Base-by-base conservation (phyloP, 345 rosid species). In the Rubroshorea leprosula region DNA sequence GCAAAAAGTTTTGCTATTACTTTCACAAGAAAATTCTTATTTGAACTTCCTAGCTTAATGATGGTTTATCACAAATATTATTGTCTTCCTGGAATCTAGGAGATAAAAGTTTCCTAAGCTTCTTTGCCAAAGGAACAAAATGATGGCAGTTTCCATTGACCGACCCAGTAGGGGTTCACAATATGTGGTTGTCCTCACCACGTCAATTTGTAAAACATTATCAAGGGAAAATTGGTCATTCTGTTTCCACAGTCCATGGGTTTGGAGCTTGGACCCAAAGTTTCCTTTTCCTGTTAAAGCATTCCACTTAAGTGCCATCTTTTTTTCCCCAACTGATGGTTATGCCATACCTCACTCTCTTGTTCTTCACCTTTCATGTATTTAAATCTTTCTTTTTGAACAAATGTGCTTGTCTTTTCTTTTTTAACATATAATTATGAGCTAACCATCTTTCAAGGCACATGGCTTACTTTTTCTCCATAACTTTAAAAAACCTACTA, bases 361-460 rank as follows among this genome's bases (percentile, higher is more conserved):
- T 48, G 14, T 23, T 27, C 27, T 58, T 58, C 13, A 46, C 26
- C 52, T 22, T 46, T 15, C 21, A 52, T 29, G 27, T 9, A 17
- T 46, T 21, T 39, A 20, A 14, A 26, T 48, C 29, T 5, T 46
- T 48, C 13, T 8, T 48, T 48, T 44, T 5, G 15, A 49, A 29
- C 29, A 59, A 16, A 11, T 59, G 19, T 25, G 18, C 16, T 4
- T 19, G 21, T 9, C 46, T 22, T 15, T 59, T 46, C 49, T 39
- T 47, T 59, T 57, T 59, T 59, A 26, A 20, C 18, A 51, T 20
- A 57, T 58, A 25, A 54, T 58, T 46, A 45, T 23, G 51, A 45
- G 23, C 12, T 26, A 20, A 12, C 47, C 14, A 10, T 15, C 65
- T 39, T 43, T 49, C 44, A 27, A 53, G 31, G 38, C 13, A 21